phyloP scores from a whole-genome alignment of 1,284 basidiomycete genomes.

The Ceratobasidium sp. region DNA sequence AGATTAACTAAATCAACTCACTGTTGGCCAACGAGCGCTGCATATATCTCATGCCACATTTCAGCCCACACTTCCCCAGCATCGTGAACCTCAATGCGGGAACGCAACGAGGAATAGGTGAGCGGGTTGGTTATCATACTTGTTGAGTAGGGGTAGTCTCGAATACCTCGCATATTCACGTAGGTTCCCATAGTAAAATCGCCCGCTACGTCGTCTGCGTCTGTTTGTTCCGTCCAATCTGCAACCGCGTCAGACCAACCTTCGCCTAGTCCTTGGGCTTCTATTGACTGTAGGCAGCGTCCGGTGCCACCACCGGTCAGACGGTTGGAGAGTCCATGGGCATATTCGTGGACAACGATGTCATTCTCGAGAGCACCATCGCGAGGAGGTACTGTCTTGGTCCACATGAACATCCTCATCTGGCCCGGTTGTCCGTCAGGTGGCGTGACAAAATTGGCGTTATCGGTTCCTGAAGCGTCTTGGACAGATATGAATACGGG shows the following conservation, averaged over 20 bases:
- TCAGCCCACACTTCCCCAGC: constrained; percentile 45
- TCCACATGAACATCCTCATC: constrained; percentile 46
- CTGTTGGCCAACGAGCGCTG: constrained; percentile 30
- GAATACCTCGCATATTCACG: constrained; percentile 25
- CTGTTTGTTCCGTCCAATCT: constrained; percentile 43
- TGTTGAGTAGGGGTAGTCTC: constrained; percentile 42
- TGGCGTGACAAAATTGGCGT: constrained; percentile 46
- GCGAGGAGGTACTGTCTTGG: constrained; percentile 36
- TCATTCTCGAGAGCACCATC: too few relatives aligned
- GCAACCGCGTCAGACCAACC: constrained; percentile 44
- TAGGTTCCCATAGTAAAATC: constrained; percentile 43
- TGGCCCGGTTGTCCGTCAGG: constrained; percentile 38
- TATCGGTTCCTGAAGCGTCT: constrained; percentile 42
- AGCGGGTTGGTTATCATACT: constrained; percentile 43
- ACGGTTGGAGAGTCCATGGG: constrained; percentile 38
- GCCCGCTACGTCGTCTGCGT: neutral
- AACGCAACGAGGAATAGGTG: constrained; percentile 35
- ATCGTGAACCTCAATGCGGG: constrained; percentile 31
- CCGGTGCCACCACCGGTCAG: constrained; percentile 43
- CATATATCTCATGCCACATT: constrained; percentile 43
- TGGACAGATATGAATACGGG: constrained; percentile 44
- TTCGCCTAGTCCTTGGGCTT: constrained; percentile 45
- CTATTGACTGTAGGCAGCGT: constrained; percentile 35
- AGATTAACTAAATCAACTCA: neutral
- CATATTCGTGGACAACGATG: constrained; percentile 43